These are phyloP conservation scores for Sambucus nigra DNA, from an alignment of 129 eudicot genomes.

Conservation along the genomic window DNA sequence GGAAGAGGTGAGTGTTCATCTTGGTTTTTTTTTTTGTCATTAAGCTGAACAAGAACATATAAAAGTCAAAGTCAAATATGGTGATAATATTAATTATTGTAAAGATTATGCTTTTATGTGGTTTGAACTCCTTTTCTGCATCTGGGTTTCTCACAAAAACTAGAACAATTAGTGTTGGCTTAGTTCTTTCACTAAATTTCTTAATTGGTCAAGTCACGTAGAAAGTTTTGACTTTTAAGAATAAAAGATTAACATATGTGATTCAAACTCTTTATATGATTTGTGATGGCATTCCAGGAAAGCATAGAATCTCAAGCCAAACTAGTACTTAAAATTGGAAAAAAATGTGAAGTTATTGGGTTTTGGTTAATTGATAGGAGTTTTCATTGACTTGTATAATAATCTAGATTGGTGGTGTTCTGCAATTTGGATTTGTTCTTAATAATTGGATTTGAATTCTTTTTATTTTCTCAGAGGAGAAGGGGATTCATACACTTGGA, in stretches of 20 bases:
- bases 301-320: too few relatives aligned
- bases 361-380: too few relatives aligned
- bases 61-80: slow-evolving; percentile 8
- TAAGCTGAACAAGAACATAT: neutral
- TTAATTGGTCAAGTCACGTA: too few relatives aligned
- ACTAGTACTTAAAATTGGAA: too few relatives aligned
- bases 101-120: neutral
- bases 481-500: slow-evolving; percentile 5
- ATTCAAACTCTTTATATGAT: too few relatives aligned
- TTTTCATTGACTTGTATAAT: neutral
- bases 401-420: neutral
- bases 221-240: too few relatives aligned
- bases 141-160: neutral
- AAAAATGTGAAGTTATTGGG: too few relatives aligned
- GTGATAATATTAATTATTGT: neutral
- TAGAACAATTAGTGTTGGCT: too few relatives aligned
- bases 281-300: too few relatives aligned
- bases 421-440: neutral
- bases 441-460: neutral
- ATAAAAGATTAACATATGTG: too few relatives aligned
- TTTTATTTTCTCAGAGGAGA: slow-evolving; percentile 9
- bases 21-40: neutral
- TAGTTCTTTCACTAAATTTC: too few relatives aligned
- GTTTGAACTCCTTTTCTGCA: slow-evolving; percentile 6
- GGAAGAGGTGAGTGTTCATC: slow-evolving; percentile 10